phyloP scores from a whole-genome alignment of 1,139 yeast genomes.

The Suhomyces ambrosiae region DNA sequence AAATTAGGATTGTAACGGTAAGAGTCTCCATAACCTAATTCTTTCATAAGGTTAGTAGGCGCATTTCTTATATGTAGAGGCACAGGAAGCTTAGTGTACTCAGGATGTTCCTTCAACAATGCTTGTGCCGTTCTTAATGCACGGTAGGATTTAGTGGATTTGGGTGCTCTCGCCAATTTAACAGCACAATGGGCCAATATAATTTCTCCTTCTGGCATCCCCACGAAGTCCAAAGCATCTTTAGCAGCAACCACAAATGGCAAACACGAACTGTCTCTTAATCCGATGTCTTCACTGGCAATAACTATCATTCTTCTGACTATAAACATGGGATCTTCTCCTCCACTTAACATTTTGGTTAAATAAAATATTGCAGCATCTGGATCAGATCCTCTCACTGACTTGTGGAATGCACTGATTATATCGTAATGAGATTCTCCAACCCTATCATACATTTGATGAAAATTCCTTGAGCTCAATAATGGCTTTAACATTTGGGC shows the following conservation, averaged over 20 bases:
- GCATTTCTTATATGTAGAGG: conserved; percentile 90
- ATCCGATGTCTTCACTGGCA: conserved; percentile 89
- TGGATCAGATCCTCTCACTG: conserved; percentile 83
- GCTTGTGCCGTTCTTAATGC: conserved; percentile 71
- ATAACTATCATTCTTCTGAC: conserved; percentile 90
- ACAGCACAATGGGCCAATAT: conserved; percentile 91
- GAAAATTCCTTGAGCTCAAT: conserved; percentile 43
- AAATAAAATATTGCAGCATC: conserved; percentile 89
- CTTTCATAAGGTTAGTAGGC: conserved; percentile 88
- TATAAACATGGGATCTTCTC: conserved; percentile 92
- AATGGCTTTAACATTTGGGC: conserved; percentile 42
- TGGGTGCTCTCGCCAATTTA: conserved; percentile 80
- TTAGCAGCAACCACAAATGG: conserved; percentile 87
- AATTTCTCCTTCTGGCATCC: conserved; percentile 94
- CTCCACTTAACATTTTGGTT: conserved; percentile 84
- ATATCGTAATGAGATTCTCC: conserved; percentile 96
- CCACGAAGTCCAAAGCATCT: conserved; percentile 88
- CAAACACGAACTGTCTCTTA: conserved; percentile 77
- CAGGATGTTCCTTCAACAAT: conserved; percentile 59
- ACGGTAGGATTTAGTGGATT: conserved; percentile 81
- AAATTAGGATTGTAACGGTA: conserved; percentile 88
- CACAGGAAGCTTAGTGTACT: conserved; percentile 62
- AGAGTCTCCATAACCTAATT: conserved; percentile 78
- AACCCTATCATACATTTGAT: conserved; percentile 75
- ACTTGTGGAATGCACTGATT: conserved; percentile 90